phyloP scores from a whole-genome alignment of 768 basidiomycete species.

The Collybiopsis luxurians region DNA sequence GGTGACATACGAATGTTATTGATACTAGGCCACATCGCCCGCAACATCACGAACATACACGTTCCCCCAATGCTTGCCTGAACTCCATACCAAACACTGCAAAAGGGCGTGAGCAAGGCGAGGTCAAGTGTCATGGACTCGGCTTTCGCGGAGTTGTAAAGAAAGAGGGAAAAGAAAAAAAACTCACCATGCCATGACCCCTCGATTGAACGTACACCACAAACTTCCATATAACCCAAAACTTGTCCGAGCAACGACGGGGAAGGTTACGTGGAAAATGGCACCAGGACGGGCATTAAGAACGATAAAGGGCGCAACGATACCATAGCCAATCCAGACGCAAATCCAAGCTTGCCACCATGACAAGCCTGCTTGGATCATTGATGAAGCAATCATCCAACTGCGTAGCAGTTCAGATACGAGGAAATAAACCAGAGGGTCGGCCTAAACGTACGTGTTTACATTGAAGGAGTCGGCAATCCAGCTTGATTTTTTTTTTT shows the following conservation, averaged over 20 bases:
- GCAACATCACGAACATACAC: slow-evolving; percentile 72
- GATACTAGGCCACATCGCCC: slow-evolving; percentile 74
- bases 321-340: slow-evolving; percentile 61
- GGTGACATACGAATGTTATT: slow-evolving; percentile 56
- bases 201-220: slow-evolving; percentile 79
- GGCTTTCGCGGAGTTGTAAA: slow-evolving; percentile 2
- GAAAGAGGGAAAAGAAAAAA: background rate
- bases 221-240: slow-evolving; percentile 77
- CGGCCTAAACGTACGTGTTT: slow-evolving; percentile 60
- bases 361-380: slow-evolving; percentile 68
- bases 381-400: slow-evolving; percentile 77
- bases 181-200: slow-evolving; percentile 67
- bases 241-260: slow-evolving; percentile 71
- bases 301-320: slow-evolving; percentile 69
- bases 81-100: slow-evolving; percentile 74
- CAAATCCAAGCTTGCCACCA: slow-evolving; percentile 90
- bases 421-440: background rate
- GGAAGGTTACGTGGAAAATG: slow-evolving; percentile 73
- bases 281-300: slow-evolving; percentile 79
- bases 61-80: slow-evolving; percentile 82
- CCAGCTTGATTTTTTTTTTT: slow-evolving; percentile 54
- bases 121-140: too few species aligned
- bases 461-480: slow-evolving; percentile 80
- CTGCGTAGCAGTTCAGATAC: slow-evolving; percentile 26
- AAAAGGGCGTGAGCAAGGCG: too few species aligned